A percentile compares a stretch with the other conserved stretches of the same genome.
Conservation (phyloP, 768 basidiomycete species). For the Cubamyces sp. region DNA sequence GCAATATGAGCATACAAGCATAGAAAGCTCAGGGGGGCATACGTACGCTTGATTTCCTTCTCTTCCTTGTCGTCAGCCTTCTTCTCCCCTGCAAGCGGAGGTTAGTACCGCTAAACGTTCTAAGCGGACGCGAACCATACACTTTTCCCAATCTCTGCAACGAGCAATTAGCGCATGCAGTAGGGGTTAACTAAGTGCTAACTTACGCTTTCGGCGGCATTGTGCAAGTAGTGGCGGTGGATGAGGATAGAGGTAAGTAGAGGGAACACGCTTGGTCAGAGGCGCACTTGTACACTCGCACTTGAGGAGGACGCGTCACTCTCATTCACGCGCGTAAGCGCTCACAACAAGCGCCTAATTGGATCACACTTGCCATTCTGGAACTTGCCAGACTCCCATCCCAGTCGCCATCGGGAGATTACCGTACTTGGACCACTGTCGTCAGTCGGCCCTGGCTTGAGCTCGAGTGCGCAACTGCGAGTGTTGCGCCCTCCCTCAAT, state of each 20-base stretch:
- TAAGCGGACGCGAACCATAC: constrained; percentile 49
- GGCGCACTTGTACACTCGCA: constrained; percentile 5
- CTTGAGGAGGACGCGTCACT: constrained; percentile 39
- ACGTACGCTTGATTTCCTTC: constrained; percentile 72
- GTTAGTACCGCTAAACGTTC: constrained; percentile 12
- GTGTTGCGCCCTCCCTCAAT: constrained; percentile 10
- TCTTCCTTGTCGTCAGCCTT: constrained; percentile 85
- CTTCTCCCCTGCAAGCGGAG: constrained; percentile 69
- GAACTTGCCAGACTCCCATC: constrained; percentile 24
- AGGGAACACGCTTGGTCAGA: constrained; percentile 23
- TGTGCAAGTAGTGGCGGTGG: constrained; percentile 40
- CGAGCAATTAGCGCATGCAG: constrained; percentile 16
- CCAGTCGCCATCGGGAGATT: neutral
- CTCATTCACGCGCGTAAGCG: constrained; percentile 27
- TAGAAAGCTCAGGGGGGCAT: neutral
- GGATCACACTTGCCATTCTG: neutral
- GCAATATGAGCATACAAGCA: neutral
- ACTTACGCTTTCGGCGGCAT: constrained; percentile 96
- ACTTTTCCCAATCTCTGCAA: constrained; percentile 97
- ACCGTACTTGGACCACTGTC: constrained; percentile 23
- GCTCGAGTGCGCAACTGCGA: constrained; percentile 2
- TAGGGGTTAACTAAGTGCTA: neutral
- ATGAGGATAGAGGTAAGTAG: constrained; percentile 28
- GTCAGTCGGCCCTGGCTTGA: constrained; percentile 22
- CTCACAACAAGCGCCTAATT: constrained; percentile 3